Evolutionary conservation across 2,329 filamentous ascomycete species (phyloP).

Genomic region (Ascochyta fabae): DNA sequence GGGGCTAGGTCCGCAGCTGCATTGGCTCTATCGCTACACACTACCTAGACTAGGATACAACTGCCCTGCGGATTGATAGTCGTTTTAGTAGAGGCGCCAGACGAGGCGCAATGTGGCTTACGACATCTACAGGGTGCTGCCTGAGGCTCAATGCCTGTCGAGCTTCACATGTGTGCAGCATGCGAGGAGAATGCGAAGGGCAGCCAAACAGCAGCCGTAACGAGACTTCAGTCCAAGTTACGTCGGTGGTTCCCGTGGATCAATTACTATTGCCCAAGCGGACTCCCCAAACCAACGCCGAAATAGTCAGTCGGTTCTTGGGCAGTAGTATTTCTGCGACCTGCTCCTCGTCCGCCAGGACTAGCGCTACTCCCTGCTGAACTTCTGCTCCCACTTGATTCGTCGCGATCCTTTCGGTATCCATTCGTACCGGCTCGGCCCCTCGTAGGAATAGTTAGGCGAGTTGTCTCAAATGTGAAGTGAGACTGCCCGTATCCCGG

Average conservation of each 20-base stretch:
- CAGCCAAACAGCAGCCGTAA: not conserved
- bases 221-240: not conserved
- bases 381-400: slow-evolving; percentile 14
- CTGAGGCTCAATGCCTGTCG: not conserved
- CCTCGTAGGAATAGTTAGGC: slow-evolving; percentile 36
- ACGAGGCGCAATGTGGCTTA: slow-evolving; percentile 1
- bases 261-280: slow-evolving; percentile 3
- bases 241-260: not conserved
- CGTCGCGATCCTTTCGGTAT: slow-evolving; percentile 8
- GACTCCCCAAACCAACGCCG: slow-evolving; percentile 24
- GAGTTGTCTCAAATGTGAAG: slow-evolving; percentile 42
- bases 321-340: slow-evolving; percentile 20
- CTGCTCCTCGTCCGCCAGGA: slow-evolving; percentile 20
- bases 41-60: not conserved
- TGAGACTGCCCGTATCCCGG: slow-evolving; percentile 31
- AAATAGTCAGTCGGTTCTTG: slow-evolving; percentile 30
- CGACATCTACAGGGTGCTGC: not conserved
- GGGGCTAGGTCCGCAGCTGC: slow-evolving; percentile 5
- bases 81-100: not conserved
- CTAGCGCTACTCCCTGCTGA: slow-evolving; percentile 27
- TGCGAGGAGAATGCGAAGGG: not conserved
- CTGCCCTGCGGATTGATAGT: not conserved
- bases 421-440: slow-evolving; percentile 29
- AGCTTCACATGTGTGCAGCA: not conserved
- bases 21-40: slow-evolving; percentile 6